phyloP scores from a whole-genome alignment of 139 green algal genomes.

The Diplosphaera chodatii region DNA sequence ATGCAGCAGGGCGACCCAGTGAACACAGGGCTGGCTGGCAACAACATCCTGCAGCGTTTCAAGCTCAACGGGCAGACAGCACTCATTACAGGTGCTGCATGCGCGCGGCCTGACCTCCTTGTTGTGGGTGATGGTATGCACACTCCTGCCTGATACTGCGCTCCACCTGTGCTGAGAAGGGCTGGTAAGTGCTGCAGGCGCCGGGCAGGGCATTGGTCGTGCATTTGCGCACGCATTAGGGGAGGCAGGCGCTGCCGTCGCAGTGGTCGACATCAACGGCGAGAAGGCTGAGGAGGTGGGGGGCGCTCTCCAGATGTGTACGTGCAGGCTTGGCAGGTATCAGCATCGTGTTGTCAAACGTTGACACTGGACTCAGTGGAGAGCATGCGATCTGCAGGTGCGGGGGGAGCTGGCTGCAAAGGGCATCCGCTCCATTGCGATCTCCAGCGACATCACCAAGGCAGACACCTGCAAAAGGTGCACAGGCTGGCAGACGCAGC shows the following conservation, averaged over 20 bases:
- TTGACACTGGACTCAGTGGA: no score
- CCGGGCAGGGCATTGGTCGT: slow-evolving; percentile 43
- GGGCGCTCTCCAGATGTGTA: no score
- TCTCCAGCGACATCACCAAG: slow-evolving; percentile 33
- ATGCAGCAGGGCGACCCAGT: slow-evolving; percentile 19
- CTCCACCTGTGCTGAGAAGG: no score
- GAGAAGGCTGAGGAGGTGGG: slow-evolving; percentile 26
- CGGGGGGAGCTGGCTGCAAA: slow-evolving; percentile 33
- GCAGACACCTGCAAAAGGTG: slow-evolving; percentile 28
- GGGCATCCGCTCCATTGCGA: slow-evolving; percentile 24
- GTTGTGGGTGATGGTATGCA: no score
- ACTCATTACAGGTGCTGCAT: slow-evolving; percentile 34
- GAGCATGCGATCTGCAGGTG: no score
- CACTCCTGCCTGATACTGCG: no score
- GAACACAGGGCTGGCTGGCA: slow-evolving; percentile 8
- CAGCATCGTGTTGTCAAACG: no score
- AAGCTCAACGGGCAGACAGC: slow-evolving; percentile 37
- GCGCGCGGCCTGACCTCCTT: not conserved
- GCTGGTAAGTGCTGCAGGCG: no score
- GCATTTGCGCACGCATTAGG: slow-evolving; percentile 45
- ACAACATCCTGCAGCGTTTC: slow-evolving; percentile 31
- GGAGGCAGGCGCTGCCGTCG: slow-evolving; percentile 40
- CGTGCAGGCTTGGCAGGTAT: no score
- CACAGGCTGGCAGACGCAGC: not conserved
- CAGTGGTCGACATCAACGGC: slow-evolving; percentile 38